Evolutionary conservation across 495 filamentous ascomycete species (phyloP).

Genomic region (Annulohypoxylon moriforme): DNA sequence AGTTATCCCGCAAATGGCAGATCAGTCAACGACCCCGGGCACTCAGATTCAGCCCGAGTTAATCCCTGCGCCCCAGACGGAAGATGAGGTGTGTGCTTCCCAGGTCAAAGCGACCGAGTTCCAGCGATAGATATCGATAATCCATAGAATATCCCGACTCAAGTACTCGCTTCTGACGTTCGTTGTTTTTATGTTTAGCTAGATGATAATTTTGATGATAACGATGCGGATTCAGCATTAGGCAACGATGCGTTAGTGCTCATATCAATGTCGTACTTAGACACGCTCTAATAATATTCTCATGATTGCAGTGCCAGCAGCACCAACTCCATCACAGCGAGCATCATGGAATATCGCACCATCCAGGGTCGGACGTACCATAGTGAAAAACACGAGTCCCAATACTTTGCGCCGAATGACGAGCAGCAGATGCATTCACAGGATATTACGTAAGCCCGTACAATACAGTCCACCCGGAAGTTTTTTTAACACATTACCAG

Average conservation of each 20-base stretch:
- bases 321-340: conserved; percentile 59
- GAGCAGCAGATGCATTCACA: conserved; percentile 50
- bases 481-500: conserved; percentile 6
- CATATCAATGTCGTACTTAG: background rate
- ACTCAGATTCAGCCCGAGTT: background rate
- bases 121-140: background rate
- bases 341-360: conserved; percentile 60
- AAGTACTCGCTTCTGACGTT: background rate
- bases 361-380: conserved; percentile 57
- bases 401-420: conserved; percentile 49
- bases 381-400: conserved; percentile 45
- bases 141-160: background rate
- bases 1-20: background rate
- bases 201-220: conserved; percentile 2
- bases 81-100: conserved; percentile 9
- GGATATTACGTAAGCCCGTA: conserved; percentile 43
- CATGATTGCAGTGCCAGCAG: conserved; percentile 16
- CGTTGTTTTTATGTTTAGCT: background rate
- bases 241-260: conserved; percentile 14
- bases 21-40: background rate
- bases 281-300: background rate
- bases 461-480: background rate
- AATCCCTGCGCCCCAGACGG: conserved; percentile 2
- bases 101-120: background rate
- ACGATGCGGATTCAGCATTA: conserved; percentile 14